These are phyloP conservation scores for Exophiala mesophila DNA, from an alignment of 2,329 filamentous ascomycete species.

Conservation along the genomic window DNA sequence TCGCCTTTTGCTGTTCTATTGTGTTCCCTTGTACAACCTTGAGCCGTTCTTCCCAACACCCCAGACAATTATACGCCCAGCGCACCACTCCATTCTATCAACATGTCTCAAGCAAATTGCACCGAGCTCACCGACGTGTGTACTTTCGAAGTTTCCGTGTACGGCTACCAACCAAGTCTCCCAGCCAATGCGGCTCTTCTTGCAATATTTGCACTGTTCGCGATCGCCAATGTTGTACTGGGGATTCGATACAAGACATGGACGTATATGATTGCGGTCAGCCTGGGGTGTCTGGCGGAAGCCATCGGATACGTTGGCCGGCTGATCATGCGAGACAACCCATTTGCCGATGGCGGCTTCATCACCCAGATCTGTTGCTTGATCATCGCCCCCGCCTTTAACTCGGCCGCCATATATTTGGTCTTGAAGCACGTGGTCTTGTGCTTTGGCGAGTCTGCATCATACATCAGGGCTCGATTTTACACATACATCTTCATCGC, in stretches of 20 bases:
- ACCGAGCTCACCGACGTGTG: slow-evolving; percentile 35
- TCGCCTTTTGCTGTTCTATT: too few relatives aligned
- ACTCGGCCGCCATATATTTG: slow-evolving; percentile 53
- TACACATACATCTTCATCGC: slow-evolving; percentile 58
- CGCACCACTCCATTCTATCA: too few relatives aligned
- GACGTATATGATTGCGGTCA: slow-evolving; percentile 48
- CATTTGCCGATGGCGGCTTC: slow-evolving; percentile 47
- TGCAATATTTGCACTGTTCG: slow-evolving; percentile 47
- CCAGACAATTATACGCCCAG: too few relatives aligned
- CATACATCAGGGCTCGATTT: slow-evolving; percentile 43
- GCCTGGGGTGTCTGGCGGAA: slow-evolving; percentile 47
- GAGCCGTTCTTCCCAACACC: too few relatives aligned
- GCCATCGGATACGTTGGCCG: slow-evolving; percentile 54
- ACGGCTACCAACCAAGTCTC: slow-evolving; percentile 51
- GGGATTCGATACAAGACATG: slow-evolving; percentile 51
- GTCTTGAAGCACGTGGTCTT: slow-evolving; percentile 54
- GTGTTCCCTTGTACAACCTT: too few relatives aligned
- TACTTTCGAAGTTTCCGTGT: slow-evolving; percentile 44
- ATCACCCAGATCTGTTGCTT: slow-evolving; percentile 50
- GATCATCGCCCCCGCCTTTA: slow-evolving; percentile 54
- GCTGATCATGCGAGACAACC: slow-evolving; percentile 50
- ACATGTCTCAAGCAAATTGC: slow-evolving; percentile 22
- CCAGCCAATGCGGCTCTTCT: slow-evolving; percentile 50
- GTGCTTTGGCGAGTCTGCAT: slow-evolving; percentile 49
- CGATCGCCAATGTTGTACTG: slow-evolving; percentile 45